Conservation (phyloP, 768 basidiomycete genomes). For the Gymnopilus junonius region DNA sequence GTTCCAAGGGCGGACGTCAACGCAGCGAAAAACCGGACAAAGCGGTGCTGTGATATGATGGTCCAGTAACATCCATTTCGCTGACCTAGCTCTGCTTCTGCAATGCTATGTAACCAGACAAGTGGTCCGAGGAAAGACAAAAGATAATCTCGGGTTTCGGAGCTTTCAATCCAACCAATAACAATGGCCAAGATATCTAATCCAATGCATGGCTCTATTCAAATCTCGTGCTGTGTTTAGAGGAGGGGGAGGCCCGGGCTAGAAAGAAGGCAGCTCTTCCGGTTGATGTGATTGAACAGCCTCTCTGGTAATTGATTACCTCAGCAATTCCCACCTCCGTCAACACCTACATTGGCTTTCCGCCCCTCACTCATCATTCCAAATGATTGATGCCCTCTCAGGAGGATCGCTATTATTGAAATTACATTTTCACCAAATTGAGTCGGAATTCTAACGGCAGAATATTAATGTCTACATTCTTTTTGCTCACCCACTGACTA, state of each 20-base stretch:
- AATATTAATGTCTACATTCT: too few species aligned
- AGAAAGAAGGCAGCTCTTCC: not conserved
- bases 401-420: not conserved
- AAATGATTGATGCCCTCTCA: slow-evolving; percentile 2
- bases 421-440: not conserved
- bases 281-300: slow-evolving; percentile 5
- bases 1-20: not conserved
- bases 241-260: not conserved
- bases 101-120: not conserved
- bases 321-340: not conserved
- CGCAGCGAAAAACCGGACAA: not conserved
- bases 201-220: not conserved
- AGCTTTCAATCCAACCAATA: not conserved
- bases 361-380: not conserved
- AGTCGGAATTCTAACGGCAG: too few species aligned
- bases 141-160: not conserved
- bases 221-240: slow-evolving; percentile 9
- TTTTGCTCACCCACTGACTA: not conserved
- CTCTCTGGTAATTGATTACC: not conserved
- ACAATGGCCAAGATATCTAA: not conserved
- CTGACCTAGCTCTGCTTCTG: not conserved
- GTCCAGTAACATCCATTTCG: not conserved
- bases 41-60: slow-evolving; percentile 9
- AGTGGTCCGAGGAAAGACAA: slow-evolving; percentile 8
- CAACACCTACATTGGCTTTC: not conserved